phyloP scores from a whole-genome alignment of 2,329 filamentous ascomycete species.

The Phialocephala subalpina region DNA sequence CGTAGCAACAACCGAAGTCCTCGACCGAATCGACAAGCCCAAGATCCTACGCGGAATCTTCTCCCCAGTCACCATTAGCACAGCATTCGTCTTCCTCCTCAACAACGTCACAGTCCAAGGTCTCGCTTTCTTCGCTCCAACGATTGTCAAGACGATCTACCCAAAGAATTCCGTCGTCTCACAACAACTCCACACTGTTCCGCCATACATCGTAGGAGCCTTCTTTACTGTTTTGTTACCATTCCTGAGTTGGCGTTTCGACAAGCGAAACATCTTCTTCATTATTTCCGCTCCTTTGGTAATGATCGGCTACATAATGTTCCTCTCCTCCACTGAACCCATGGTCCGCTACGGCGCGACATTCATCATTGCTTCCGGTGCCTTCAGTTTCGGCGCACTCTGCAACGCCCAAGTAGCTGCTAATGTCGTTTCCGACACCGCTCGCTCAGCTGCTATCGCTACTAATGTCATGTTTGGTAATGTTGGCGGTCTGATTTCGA shows the following conservation, averaged over 20 bases:
- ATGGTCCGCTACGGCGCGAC: constrained; percentile 72
- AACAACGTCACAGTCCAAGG: constrained; percentile 73
- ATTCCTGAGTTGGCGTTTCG: constrained; percentile 66
- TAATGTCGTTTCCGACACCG: constrained; percentile 76
- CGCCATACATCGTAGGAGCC: constrained; percentile 73
- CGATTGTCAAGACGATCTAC: constrained; percentile 75
- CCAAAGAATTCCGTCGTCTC: constrained; percentile 62
- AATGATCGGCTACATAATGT: constrained; percentile 76
- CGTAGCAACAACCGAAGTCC: constrained; percentile 65
- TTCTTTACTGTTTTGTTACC: constrained; percentile 72
- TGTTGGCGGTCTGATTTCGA: constrained; percentile 72
- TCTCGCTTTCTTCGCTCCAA: constrained; percentile 74
- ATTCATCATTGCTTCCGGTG: constrained; percentile 71
- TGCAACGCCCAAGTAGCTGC: constrained; percentile 73
- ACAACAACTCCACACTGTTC: constrained; percentile 75
- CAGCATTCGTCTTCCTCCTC: constrained; percentile 54
- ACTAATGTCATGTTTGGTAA: constrained; percentile 77
- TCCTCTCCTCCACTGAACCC: constrained; percentile 62
- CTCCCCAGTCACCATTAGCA: constrained; percentile 66
- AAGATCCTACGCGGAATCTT: constrained; percentile 70
- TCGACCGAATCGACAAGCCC: constrained; percentile 66
- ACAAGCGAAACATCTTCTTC: constrained; percentile 68
- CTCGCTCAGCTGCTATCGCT: constrained; percentile 71
- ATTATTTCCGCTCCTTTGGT: constrained; percentile 66
- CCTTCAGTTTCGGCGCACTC: constrained; percentile 70